Percentiles rank a stretch among this genome's conserved stretches.
Evolutionary conservation across 1,284 basidiomycete genomes (phyloP).

Genomic region (Puccinia coronata): DNA sequence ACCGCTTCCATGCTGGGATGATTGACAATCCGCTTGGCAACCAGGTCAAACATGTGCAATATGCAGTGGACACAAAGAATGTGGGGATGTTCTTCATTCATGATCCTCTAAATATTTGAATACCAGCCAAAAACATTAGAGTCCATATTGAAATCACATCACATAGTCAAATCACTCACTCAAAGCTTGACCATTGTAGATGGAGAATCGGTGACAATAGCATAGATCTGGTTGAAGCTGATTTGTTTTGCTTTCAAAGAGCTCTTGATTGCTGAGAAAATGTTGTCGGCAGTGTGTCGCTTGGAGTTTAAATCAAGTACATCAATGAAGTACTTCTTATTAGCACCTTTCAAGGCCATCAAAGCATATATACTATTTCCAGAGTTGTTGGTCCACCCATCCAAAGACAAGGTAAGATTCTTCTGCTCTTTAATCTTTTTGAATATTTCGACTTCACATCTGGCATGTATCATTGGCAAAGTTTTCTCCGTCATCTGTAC

Average conservation of each 20-base stretch:
- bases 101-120: not conserved
- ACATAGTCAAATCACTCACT: slow-evolving; percentile 8
- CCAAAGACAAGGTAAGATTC: slow-evolving; percentile 13
- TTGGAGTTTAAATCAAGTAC: not conserved
- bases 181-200: slow-evolving; percentile 12
- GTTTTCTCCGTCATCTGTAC: not conserved
- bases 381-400: slow-evolving; percentile 14
- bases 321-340: slow-evolving; percentile 6
- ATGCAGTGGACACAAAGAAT: not conserved
- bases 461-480: slow-evolving; percentile 13
- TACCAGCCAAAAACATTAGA: not conserved
- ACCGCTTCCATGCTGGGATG: not conserved
- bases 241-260: not conserved
- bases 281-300: slow-evolving; percentile 19
- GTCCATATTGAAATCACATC: no score
- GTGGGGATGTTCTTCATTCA: slow-evolving; percentile 13
- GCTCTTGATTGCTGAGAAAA: not conserved
- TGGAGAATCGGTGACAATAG: slow-evolving; percentile 14
- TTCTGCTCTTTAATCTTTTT: not conserved
- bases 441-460: not conserved
- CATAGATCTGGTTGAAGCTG: not conserved
- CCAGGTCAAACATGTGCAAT: slow-evolving; percentile 22
- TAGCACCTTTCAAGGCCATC: not conserved
- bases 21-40: slow-evolving; percentile 8
- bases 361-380: slow-evolving; percentile 35